These are phyloP conservation scores for Xylariaceae sp. DNA, from an alignment of 2,329 filamentous ascomycete genomes.

Conservation along the genomic window DNA sequence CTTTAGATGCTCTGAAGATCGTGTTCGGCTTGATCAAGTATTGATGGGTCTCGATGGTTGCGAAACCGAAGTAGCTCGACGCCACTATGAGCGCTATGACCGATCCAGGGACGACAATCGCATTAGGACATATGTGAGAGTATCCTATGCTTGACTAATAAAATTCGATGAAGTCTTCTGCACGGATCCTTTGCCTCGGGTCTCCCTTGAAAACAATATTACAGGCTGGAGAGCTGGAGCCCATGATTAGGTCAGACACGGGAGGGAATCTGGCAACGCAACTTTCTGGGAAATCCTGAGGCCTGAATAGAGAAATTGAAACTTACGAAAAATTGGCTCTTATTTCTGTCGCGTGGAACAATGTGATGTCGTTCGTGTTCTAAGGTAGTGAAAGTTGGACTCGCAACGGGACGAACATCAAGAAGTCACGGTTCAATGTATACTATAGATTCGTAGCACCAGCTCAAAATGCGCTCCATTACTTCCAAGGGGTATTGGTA, in stretches of 20 bases:
- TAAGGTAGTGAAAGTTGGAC: too few species aligned
- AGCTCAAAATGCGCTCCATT: constrained; percentile 8
- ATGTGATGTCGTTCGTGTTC: too few species aligned
- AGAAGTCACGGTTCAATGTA: too few species aligned
- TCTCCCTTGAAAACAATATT: constrained; percentile 3
- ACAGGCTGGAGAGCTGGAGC: background rate
- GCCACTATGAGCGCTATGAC: constrained; percentile 12
- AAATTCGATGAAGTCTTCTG: constrained; percentile 1
- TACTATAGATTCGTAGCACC: background rate
- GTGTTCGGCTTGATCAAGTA: constrained; percentile 3
- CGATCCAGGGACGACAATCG: constrained; percentile 7
- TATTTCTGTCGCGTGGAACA: too few species aligned
- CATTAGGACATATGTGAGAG: constrained; percentile 1
- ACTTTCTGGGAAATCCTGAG: background rate
- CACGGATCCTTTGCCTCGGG: constrained; percentile 2
- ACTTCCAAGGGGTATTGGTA: constrained; percentile 5
- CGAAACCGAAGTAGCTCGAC: constrained; percentile 7
- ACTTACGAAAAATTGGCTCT: background rate
- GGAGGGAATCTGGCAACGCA: background rate
- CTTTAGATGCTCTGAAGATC: constrained; percentile 6
- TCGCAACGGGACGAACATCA: too few species aligned
- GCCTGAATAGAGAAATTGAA: background rate
- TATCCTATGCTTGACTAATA: background rate
- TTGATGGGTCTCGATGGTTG: constrained; percentile 5
- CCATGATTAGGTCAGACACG: background rate